Evolutionary conservation across 129 eudicot species (phyloP), one percentile per base, ranked within the genome.

Genomic region (Chrysanthemum seticuspe): DNA sequence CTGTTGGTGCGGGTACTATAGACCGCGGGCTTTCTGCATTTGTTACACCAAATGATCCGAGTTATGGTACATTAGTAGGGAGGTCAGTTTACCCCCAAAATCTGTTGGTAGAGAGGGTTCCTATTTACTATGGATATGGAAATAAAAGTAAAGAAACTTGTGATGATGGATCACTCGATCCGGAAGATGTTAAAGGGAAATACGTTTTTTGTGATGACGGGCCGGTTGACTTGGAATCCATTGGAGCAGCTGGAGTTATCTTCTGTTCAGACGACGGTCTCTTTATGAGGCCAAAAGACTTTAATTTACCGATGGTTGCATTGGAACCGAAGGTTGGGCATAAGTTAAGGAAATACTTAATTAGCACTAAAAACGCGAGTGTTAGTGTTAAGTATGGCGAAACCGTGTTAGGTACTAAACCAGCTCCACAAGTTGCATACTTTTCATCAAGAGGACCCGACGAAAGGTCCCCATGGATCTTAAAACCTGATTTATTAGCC

Each of bases 371-470:
- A 1, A 74, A 81, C 14, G 77, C 81, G 10, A 81, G 72, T 2
- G 51, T 78, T 62, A 81, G 89, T 15, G 77, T 85, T 5, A 81
- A 78, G 72, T 85, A 74, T 19, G 74, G 76, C 36, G 69, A 59
- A 18, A 81, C 85, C 4, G 34, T 74, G 34, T 62, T 81, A 21
- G 89, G 82, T 13, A 74, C 75, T 1, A 79, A 79, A 29, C 80
- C 82, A 14, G 72, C 89, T 72, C 86, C 89, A 56, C 72, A 78
- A 16, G 81, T 81, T n/a, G 86, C 84, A 2, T 13, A 51, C 51
- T 85, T 85, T 29, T 82, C 84, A 15, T 82, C 86, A 50, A 71
- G 86, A 67, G 89, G 89, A 36, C 89, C 86, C 0, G 79, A 57
- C 14, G 3, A 0, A n/a, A 77, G 75, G 21, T 71, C 82, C 16